phyloP scores from a whole-genome alignment of 1,284 basidiomycete species.

The Exobasidium cylindrosporum region DNA sequence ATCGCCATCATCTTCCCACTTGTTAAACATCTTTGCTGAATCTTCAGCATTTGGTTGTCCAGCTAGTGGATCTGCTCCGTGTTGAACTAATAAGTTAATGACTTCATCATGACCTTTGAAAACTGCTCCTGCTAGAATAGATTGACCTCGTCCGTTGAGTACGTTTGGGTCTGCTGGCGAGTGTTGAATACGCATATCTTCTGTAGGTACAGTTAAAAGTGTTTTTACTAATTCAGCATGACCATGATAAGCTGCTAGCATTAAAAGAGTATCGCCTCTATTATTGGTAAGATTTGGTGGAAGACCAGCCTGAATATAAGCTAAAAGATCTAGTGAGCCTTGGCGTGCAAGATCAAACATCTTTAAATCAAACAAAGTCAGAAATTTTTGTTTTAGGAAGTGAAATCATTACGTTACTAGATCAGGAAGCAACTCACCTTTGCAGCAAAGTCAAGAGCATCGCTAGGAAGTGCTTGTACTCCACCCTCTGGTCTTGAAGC shows the following conservation, averaged over 20 bases:
- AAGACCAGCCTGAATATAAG: slow-evolving; percentile 69
- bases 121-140: slow-evolving; percentile 76
- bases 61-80: slow-evolving; percentile 45
- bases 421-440: background rate
- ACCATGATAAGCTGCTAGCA: slow-evolving; percentile 78
- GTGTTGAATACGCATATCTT: background rate
- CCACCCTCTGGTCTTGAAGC: background rate
- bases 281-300: slow-evolving; percentile 73
- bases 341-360: slow-evolving; percentile 74
- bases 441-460: slow-evolving; percentile 14
- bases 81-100: slow-evolving; percentile 64
- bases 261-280: slow-evolving; percentile 61
- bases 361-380: too few species aligned
- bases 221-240: slow-evolving; percentile 64
- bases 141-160: slow-evolving; percentile 72
- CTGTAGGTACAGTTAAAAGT: slow-evolving; percentile 56
- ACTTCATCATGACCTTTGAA: slow-evolving; percentile 71
- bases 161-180: slow-evolving; percentile 51
- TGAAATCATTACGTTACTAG: background rate
- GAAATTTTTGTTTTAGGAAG: too few species aligned
- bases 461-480: slow-evolving; percentile 12
- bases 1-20: slow-evolving; percentile 28
- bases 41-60: slow-evolving; percentile 58
- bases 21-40: slow-evolving; percentile 58
- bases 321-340: slow-evolving; percentile 60